These are phyloP conservation scores for Mucor velutinosus DNA, from an alignment of 371 early-diverging fungal species.

Conservation along the genomic window DNA sequence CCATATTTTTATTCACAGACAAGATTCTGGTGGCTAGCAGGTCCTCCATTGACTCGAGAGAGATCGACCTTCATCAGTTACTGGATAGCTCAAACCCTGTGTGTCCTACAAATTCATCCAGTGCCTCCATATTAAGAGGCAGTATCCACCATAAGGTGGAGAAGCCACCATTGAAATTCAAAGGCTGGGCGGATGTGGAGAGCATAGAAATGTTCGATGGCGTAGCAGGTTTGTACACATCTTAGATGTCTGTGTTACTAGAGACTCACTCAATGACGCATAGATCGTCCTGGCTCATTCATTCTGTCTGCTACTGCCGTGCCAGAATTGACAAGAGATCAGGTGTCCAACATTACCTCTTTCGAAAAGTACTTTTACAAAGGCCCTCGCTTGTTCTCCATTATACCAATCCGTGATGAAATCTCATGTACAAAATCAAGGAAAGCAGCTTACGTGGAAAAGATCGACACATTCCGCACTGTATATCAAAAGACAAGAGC, in stretches of 20 bases:
- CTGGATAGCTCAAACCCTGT: not conserved
- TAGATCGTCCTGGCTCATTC: slow-evolving; percentile 36
- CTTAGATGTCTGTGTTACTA: not conserved
- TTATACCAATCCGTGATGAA: slow-evolving; percentile 15
- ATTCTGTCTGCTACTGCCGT: slow-evolving; percentile 25
- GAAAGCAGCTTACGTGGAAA: slow-evolving; percentile 11
- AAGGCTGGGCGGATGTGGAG: slow-evolving; percentile 53
- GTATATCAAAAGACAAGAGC: slow-evolving; percentile 33
- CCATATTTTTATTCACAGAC: slow-evolving; percentile 49
- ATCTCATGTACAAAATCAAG: not conserved
- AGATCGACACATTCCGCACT: slow-evolving; percentile 16
- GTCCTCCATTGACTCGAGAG: slow-evolving; percentile 35
- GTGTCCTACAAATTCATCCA: not conserved
- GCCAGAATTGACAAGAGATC: slow-evolving; percentile 12
- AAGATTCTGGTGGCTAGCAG: slow-evolving; percentile 46
- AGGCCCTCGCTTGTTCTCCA: slow-evolving; percentile 33
- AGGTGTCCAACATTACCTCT: slow-evolving; percentile 21
- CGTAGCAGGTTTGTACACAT: slow-evolving; percentile 23
- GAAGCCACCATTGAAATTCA: slow-evolving; percentile 36
- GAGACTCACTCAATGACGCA: not conserved
- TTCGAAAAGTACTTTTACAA: slow-evolving; percentile 43
- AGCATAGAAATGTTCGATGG: slow-evolving; percentile 48
- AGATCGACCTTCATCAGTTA: slow-evolving; percentile 15
- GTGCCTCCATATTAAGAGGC: not conserved
- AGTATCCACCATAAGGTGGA: not conserved